Evolutionary conservation across 352 stramenopile species (phyloP), one percentile per base, ranked within the genome.

Genomic region (Phytophthora chlamydospora): DNA sequence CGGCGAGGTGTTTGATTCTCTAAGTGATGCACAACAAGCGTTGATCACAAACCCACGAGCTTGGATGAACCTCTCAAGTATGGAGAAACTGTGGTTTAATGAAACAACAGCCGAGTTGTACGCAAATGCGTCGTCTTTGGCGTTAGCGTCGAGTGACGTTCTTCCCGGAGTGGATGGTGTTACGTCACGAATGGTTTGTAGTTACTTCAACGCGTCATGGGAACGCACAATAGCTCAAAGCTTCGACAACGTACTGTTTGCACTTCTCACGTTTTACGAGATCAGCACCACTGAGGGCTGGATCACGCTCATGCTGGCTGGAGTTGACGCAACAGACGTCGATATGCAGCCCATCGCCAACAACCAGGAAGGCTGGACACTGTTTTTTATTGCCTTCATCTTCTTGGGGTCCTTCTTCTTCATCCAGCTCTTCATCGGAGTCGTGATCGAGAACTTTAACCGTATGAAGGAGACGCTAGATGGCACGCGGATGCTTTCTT

Each of bases 371-470:
- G 47, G 70, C 5, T 94, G 89, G 81, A 82, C 82, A 6, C 40
- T 94, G 12, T 97, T 96, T 60, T 97, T 91, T 63, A 86, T 97
- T 48, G 39, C 79, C 7, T 98, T 96, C 62, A 92, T 97, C 48
- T 76, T 97, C 21, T 63, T 92, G 3, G 89, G 90, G 16, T 80
- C 87, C 17, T 97, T 96, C 65, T 97, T 98, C 61, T 80, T 97
- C 17, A 91, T 96, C 35, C 90, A 97, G 59, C 75, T 97, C 4
- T 98, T 98, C 65, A 90, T 97, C 4, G 92, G 90, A 27, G 89
- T 97, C 21, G 84, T 97, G 50, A 93, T 97, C 32, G 90, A 97
- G 57, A 96, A 96, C 49, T 98, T 97, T 50, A 91, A 91, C 32
- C 74, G 67, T 4, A 88, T 88, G 78, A 88, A 88, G 39, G 73